Conservation (phyloP, 495 filamentous ascomycete species). For the Hypoxylon lienhwacheense region DNA sequence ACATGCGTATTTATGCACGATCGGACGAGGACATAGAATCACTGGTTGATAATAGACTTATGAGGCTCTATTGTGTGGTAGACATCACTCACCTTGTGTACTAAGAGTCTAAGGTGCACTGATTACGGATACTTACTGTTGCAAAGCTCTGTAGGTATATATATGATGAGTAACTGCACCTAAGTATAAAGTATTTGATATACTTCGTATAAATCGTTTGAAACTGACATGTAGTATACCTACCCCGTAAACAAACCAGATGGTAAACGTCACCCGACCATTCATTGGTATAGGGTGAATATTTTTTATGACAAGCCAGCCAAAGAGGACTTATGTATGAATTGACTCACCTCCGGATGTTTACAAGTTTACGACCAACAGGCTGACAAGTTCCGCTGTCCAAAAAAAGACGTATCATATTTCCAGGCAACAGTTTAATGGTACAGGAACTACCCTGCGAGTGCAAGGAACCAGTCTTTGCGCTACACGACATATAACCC, state of each 20-base stretch:
- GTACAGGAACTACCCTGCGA: too few relatives aligned
- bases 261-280: too few relatives aligned
- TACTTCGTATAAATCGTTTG: too few relatives aligned
- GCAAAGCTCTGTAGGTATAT: too few relatives aligned
- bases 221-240: neutral
- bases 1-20: too few relatives aligned
- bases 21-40: neutral
- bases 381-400: conserved; percentile 12
- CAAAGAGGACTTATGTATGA: conserved; percentile 13
- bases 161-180: too few relatives aligned
- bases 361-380: neutral
- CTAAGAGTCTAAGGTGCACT: neutral
- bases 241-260: neutral
- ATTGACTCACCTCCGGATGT: neutral
- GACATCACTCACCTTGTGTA: neutral
- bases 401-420: conserved; percentile 24
- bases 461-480: too few relatives aligned
- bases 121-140: neutral
- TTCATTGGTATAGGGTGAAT: neutral
- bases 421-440: conserved; percentile 1
- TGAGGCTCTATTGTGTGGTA: conserved; percentile 21
- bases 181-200: too few relatives aligned
- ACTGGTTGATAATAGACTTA: conserved; percentile 4
- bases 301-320: neutral
- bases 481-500: too few relatives aligned